Percentiles rank a stretch among this genome's conserved stretches.
phyloP scores from a whole-genome alignment of 108 stramenopile species.

The Skeletonema potamos region DNA sequence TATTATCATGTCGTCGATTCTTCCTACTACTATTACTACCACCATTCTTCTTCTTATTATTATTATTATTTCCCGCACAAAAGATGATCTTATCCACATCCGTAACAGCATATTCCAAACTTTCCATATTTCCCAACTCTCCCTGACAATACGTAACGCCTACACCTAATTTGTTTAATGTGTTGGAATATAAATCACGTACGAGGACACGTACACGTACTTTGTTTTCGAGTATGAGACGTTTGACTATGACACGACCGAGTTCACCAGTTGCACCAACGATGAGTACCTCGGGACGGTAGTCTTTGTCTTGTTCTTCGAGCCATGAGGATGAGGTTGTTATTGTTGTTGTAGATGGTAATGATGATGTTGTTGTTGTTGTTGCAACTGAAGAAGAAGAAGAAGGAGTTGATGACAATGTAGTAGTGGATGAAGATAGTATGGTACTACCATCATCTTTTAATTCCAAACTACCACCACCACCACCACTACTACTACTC shows the following conservation, averaged over 20 bases:
- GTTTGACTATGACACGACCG: conserved; percentile 82
- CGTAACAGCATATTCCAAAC: conserved; percentile 88
- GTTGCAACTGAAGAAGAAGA: not conserved
- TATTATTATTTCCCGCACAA: conserved; percentile 53
- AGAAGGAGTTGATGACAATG: no score
- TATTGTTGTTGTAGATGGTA: not conserved
- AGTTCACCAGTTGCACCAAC: conserved; percentile 87
- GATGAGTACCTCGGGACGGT: conserved; percentile 85
- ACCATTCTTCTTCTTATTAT: no score
- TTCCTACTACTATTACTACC: not conserved
- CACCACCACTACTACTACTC: not conserved
- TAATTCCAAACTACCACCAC: conserved; percentile 19
- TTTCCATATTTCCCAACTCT: conserved; percentile 80
- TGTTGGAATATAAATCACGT: conserved; percentile 86
- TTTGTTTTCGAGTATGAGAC: conserved; percentile 70
- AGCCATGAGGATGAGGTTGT: not conserved
- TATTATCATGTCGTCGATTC: not conserved
- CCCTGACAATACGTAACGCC: conserved; percentile 92
- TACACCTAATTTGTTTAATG: conserved; percentile 83
- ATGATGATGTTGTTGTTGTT: not conserved
- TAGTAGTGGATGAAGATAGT: conserved; percentile 7
- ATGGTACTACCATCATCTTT: conserved; percentile 23
- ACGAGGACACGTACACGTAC: conserved; percentile 88
- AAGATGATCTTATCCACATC: conserved; percentile 92
- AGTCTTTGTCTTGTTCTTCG: conserved; percentile 29